Evolutionary conservation across 495 filamentous ascomycete genomes (phyloP).

Genomic region (Hapsidospora chrysogenum): DNA sequence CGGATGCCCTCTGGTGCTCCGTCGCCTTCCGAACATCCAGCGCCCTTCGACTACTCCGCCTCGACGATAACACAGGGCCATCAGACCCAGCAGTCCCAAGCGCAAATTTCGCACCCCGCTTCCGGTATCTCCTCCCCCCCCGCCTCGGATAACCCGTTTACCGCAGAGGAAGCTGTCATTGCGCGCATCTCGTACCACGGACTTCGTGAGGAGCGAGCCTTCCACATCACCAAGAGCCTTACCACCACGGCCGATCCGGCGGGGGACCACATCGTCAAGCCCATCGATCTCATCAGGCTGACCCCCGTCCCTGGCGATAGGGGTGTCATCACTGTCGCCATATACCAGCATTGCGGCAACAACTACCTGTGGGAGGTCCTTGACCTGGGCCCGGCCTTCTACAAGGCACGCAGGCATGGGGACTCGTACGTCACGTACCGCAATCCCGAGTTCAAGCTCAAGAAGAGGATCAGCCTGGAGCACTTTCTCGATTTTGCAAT

Average conservation of each 20-base stretch:
- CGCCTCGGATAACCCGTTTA: constrained; percentile 14
- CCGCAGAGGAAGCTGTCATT: constrained; percentile 43
- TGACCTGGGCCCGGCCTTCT: constrained; percentile 62
- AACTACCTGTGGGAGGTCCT: constrained; percentile 56
- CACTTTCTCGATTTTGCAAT: constrained; percentile 79
- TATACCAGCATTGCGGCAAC: constrained; percentile 61
- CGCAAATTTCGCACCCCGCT: too few relatives aligned
- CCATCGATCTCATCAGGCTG: constrained; percentile 55
- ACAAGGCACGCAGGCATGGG: constrained; percentile 32
- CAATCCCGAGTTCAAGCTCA: constrained; percentile 22
- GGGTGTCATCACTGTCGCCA: constrained; percentile 48
- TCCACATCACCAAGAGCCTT: constrained; percentile 57
- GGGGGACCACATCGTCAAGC: constrained; percentile 54
- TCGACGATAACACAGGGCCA: too few relatives aligned
- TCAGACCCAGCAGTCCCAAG: too few relatives aligned
- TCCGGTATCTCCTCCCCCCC: background rate
- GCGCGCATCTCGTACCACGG: constrained; percentile 66
- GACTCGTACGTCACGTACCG: constrained; percentile 26
- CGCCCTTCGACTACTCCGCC: background rate
- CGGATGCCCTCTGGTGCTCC: constrained; percentile 14
- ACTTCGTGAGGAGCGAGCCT: constrained; percentile 68
- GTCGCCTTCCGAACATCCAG: constrained; percentile 15
- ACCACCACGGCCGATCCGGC: constrained; percentile 55
- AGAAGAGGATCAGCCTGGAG: constrained; percentile 46
- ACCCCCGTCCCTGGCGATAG: constrained; percentile 45